Evolutionary conservation across 2,329 filamentous ascomycete genomes (phyloP), one percentile per base, ranked within the genome.

Genomic region (Albophoma yamanashiensis): DNA sequence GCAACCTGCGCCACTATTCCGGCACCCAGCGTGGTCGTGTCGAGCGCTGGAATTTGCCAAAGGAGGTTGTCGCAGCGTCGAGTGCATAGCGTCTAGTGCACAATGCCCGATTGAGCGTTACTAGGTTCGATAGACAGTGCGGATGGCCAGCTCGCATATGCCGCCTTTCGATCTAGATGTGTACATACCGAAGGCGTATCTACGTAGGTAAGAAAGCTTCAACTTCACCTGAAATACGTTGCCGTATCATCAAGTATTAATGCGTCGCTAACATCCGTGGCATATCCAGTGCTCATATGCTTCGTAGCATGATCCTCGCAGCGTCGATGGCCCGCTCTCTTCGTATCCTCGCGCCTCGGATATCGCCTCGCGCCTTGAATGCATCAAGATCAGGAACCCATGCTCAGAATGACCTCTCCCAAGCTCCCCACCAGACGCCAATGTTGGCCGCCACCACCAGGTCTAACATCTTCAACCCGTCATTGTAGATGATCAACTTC

Each of bases 401-500:
- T 59, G 60, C 31, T 68, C 64, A 76, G 61, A 75, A 76, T 69
- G 74, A 79, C 67, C 76, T 80, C 67, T 91, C 88, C 83, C 92
- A 97, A 4, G 89, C 86, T 67, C 87, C 86, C 92, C 93, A 97
- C 91, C 92, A 99, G 20, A 97, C 78, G 1, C 89, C 91, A 75
- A 99, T 84, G 70, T 96, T 97, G 14, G 92, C 89, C 4, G 93
- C 91, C 25, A 99, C 91, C 0, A 96, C 79, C 61, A 99, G 73
- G 78, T 99, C 94, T 67, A 97, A 74, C 93, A 99, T 97, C 78
- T 96, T 96, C 64, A 96, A 76, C 0, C 94, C 94, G 68, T 96
- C 92, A 60, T 93, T 86, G 66, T 92, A 85, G 43, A 99, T 82
- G 58, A 97, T 91, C 58, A 99, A 77, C 74, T 97, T 99, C 0